phyloP scores from a whole-genome alignment of 2,329 filamentous ascomycete species.

The Apiospora koreana region DNA sequence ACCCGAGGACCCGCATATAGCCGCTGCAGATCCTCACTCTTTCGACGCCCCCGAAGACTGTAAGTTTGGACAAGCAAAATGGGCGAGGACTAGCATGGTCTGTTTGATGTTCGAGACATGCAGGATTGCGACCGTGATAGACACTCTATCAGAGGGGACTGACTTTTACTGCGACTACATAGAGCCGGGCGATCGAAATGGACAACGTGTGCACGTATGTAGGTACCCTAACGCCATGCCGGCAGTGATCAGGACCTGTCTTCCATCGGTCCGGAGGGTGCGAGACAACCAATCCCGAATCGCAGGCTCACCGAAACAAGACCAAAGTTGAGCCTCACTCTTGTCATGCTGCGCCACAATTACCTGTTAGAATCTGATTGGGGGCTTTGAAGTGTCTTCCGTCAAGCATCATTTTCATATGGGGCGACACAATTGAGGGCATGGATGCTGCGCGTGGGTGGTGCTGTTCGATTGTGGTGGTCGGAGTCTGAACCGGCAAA shows the following conservation, averaged over 20 bases:
- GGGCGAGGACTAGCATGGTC: not conserved
- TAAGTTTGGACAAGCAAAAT: not conserved
- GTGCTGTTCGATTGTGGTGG: not conserved
- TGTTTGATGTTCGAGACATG: not conserved
- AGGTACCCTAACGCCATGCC: not conserved
- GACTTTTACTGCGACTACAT: not conserved
- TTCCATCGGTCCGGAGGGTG: not conserved
- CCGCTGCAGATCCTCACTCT: slow-evolving; percentile 8
- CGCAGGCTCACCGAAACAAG: not conserved
- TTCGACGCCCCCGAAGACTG: not conserved
- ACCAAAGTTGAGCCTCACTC: not conserved
- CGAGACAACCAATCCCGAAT: not conserved
- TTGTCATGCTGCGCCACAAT: not conserved
- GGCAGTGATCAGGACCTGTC: not conserved
- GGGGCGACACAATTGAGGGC: not conserved
- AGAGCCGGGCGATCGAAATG: not conserved
- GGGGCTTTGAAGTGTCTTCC: not conserved
- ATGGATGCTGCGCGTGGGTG: not conserved
- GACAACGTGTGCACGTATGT: not conserved
- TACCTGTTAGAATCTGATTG: not conserved
- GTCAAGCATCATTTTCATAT: not conserved
- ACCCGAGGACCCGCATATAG: slow-evolving; percentile 5
- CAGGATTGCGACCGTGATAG: no score
- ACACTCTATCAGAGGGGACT: not conserved
- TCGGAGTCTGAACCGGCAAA: not conserved